Evolutionary conservation across 345 rosid genomes (phyloP), one percentile per base, ranked within the genome.

Genomic region (Brassica nigra): DNA sequence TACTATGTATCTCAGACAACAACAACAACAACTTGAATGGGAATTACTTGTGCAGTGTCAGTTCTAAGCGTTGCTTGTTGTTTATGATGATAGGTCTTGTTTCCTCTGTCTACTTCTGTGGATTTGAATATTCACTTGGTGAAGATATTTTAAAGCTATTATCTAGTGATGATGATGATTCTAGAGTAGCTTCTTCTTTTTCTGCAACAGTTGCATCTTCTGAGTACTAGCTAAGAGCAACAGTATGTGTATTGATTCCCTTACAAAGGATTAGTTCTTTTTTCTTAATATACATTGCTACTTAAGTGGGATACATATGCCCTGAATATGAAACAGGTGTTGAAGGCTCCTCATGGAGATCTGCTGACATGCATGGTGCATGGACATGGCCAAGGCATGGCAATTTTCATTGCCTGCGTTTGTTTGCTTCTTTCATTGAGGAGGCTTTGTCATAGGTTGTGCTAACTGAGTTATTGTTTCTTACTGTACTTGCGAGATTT

Each of bases 371-470:
- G 97, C 76, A 88, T 92, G 91, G 98, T 91, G 97, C 76, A 88
- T 92, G 91, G 98, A 95, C 86, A 86, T 95, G 94, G 96, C 97
- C 12, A 92, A 92, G 97, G 98, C 84, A 86, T 62, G 76, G 20
- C 55, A 65, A 27, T 33, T 14, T 63, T 37, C 44, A 27, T 44
- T 57, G 54, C 16, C 8, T 34, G 5, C 18, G 14, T 55, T 76
- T 81, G 28, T 76, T 76, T 4, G 29, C 10, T 81, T 71, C 33
- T 58, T 44, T 65, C 14, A 27, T 34, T 58, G 6, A 47, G 28
- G 0, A 28, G 31, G n/a, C 63, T 58, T 75, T 65, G 29, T 8
- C 44, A 33, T 33, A 37, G 44, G 10, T 44, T 4, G 52, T 59
- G 61, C 18, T 58, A 28, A 68, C 58, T 49, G 5, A 36, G 10